These are phyloP conservation scores for Xylariaceae sp. DNA, from an alignment of 2,329 filamentous ascomycete genomes.

Conservation along the genomic window DNA sequence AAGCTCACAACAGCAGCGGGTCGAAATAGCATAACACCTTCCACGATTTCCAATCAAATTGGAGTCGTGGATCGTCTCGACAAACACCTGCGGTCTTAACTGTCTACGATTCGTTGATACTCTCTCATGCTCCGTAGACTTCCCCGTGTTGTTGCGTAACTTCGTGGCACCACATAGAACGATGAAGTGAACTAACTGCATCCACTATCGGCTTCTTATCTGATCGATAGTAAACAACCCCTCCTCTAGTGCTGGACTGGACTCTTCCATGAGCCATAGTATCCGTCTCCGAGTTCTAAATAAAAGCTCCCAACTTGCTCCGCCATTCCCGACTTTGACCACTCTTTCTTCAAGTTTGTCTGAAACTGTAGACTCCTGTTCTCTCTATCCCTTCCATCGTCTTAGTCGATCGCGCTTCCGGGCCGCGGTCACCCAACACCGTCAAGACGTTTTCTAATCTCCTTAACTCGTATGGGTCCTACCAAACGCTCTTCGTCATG, in stretches of 20 bases:
- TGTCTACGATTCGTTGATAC: constrained; percentile 1
- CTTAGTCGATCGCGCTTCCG: constrained; percentile 59
- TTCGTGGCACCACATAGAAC: constrained; percentile 6
- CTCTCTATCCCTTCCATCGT: constrained; percentile 11
- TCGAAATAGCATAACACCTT: neutral
- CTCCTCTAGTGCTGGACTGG: constrained; percentile 1
- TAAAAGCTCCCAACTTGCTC: constrained; percentile 7
- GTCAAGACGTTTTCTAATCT: constrained; percentile 99
- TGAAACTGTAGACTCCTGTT: constrained; percentile 3
- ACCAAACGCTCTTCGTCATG: constrained; percentile 13
- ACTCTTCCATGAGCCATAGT: neutral
- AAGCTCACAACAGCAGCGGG: neutral
- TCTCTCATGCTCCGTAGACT: neutral
- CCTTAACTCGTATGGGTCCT: constrained; percentile 81
- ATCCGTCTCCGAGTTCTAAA: neutral
- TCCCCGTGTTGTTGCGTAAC: neutral
- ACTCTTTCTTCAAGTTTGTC: neutral
- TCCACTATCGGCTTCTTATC: constrained; percentile 17
- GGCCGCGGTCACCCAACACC: constrained; percentile 66
- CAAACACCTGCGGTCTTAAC: neutral
- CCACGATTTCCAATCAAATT: constrained; percentile 6
- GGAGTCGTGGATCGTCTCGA: constrained; percentile 1
- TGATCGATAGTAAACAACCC: constrained; percentile 21
- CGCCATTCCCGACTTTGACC: neutral
- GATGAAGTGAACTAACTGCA: constrained; percentile 9